Evolutionary conservation across 75 land plant genomes (phyloP).

Genomic region (Larix kaempferi): DNA sequence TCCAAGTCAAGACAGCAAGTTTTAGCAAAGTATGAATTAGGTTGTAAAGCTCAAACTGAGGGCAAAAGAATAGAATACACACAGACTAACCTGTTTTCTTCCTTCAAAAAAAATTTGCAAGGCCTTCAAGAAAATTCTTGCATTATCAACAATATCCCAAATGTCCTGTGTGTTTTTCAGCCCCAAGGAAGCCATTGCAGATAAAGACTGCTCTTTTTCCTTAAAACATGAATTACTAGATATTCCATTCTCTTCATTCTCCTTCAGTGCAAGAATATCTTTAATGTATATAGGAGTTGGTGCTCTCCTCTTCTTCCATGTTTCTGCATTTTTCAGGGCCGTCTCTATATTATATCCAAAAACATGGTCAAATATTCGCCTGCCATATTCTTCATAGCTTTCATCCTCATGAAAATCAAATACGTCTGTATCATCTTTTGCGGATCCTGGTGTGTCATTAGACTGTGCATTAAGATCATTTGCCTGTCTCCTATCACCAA

Average conservation of each 20-base stretch:
- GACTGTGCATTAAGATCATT: conserved; percentile 87
- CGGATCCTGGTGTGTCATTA: conserved; percentile 33
- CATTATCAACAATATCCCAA: conserved; percentile 80
- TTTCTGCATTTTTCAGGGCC: conserved; percentile 84
- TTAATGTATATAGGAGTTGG: conserved; percentile 70
- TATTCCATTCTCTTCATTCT: conserved; percentile 40
- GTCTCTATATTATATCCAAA: conserved; percentile 93
- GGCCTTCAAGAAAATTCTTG: conserved; percentile 79
- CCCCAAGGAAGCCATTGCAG: conserved; percentile 82
- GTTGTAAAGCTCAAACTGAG: background rate
- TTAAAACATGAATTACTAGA: background rate
- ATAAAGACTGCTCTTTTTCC: conserved; percentile 19
- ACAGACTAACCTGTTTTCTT: conserved; percentile 54
- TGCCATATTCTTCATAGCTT: conserved; percentile 59
- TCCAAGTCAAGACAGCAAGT: background rate
- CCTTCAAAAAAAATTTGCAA: conserved; percentile 52
- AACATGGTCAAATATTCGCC: conserved; percentile 89
- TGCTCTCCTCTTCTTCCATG: conserved; percentile 81
- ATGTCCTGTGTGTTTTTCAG: conserved; percentile 85
- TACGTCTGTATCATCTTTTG: conserved; percentile 47
- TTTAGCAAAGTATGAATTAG: background rate
- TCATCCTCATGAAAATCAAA: conserved; percentile 70
- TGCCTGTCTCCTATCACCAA: conserved; percentile 90
- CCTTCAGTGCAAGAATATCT: conserved; percentile 35
- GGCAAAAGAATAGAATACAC: background rate